Base-by-base conservation (phyloP, 2,329 filamentous ascomycete species). In the Zymoseptoria brevis region DNA sequence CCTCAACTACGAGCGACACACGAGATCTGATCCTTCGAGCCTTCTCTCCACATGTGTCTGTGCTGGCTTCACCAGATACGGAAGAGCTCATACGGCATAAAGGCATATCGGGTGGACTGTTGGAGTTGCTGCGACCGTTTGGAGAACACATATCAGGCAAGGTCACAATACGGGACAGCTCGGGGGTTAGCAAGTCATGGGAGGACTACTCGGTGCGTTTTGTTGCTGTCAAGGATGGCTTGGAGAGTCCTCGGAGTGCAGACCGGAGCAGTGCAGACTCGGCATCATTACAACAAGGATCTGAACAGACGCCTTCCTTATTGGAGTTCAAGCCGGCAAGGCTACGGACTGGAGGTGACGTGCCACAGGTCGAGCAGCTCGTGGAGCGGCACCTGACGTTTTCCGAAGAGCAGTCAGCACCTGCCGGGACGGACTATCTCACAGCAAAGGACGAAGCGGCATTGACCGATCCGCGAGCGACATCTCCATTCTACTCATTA, bases 171-270 rank as follows among this genome's bases (percentile, higher is more conserved):
- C 81, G 94, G 67, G 94, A 99, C 75, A 96, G 92, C 71, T 86
- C 89, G 66, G 93, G 94, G 8, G 84, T 87, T 50, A 92, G 90
- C 71, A 85, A 85, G 70, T 83, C 84, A 48, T 93, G 88, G 77
- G 93, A 96, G 57, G 91, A 97, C 72, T 99, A 91, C 74, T 87
- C 90, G 0, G 82, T 99, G 59, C 87, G 90, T 57, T 96, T 99
- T 72, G 85, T 88, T 4, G 83, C 84, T 60, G 83, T 95, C 57
- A 85, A 85, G 59, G 77, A 80, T 68, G 77, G 77, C 26, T 70
- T 79, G 50, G 75, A 77, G 50, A 70, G 70, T 50, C 75, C 73
- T 22, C 60, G 71, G 21, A 63, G 65, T 35, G 59, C 72, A 24
- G 68, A 71, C 53, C 70, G 72, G 60, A 67, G 68, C 59, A 76